A percentile compares a stretch with the other conserved stretches of the same genome.
Evolutionary conservation across 2,329 filamentous ascomycete genomes (phyloP).

Genomic region (Ophiostoma australiae): DNA sequence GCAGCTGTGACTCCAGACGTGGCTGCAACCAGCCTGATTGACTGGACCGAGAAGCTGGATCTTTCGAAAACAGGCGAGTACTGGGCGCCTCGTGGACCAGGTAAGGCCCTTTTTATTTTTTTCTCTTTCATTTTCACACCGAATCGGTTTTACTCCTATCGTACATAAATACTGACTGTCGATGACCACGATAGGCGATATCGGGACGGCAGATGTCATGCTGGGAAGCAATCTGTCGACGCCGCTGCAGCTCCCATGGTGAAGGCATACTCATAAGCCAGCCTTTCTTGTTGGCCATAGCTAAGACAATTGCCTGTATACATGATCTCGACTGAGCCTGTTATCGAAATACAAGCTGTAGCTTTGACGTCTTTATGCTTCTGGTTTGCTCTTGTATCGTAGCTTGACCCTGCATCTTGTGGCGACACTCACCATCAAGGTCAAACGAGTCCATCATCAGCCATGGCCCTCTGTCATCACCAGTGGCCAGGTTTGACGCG

Average conservation of each 20-base stretch:
- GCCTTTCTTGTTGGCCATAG: not conserved
- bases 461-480: too few relatives aligned
- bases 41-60: constrained; percentile 60
- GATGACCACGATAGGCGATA: not conserved
- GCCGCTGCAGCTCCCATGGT: not conserved
- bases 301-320: too few relatives aligned
- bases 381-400: too few relatives aligned
- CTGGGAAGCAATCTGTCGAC: not conserved
- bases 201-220: not conserved
- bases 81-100: constrained; percentile 65
- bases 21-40: constrained; percentile 48
- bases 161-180: not conserved
- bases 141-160: too few relatives aligned
- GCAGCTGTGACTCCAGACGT: not conserved
- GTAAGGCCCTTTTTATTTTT: not conserved
- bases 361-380: too few relatives aligned
- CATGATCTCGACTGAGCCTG: too few relatives aligned
- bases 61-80: constrained; percentile 64
- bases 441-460: too few relatives aligned
- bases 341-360: too few relatives aligned
- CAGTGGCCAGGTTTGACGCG: too few relatives aligned
- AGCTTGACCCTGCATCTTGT: too few relatives aligned
- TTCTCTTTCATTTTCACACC: not conserved
- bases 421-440: too few relatives aligned
- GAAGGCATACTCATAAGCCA: not conserved